Base-by-base conservation (phyloP, 2,329 filamentous ascomycete species). In the Aureobasidium lini region DNA sequence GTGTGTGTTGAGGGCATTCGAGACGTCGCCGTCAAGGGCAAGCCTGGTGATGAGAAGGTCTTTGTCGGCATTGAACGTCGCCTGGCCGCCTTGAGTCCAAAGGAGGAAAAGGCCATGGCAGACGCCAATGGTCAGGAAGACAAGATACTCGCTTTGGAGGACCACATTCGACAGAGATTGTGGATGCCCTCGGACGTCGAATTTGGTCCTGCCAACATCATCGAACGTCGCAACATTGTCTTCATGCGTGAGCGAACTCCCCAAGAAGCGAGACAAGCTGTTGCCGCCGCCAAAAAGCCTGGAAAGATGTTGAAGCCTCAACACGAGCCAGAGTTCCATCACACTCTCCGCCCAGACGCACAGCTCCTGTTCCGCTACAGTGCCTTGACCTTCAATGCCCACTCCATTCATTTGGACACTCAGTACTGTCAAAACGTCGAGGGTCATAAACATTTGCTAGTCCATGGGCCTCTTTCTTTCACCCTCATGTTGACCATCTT, bases 381-480 rank as follows among this genome's bases (percentile, higher is more conserved):
- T 18, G 91, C 91, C 0, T 82, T 99, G 36, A 93, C 89, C 2
- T 92, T 90, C 77, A 99, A 99, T 72, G 90, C 90, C 1, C 94
- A 99, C 73, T 79, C 82, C 15, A 96, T 99, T 66, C 94, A 99
- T 74, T 79, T 95, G 23, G 89, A 96, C 71, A 81, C 80, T 1
- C 69, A 79, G 44, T 95, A 90, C 73, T 85, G 85, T 54, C 80
- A 81, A 40, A 76, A 82, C 11, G 76, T 85, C 11, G 94, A 97
- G 72, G 88, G 88, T 10, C 86, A 95, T 70, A 80, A 80, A 5
- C 82, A 85, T 62, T 77, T 90, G 29, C 80, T 97, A 15, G 89
- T 97, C 59, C 94, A 97, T 68, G 94, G 94, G 0, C 93, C 94
- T 0, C 76, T 99, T 57, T 85, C 84, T 1, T 79, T 95, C 42